Conservation (phyloP, 768 basidiomycete species). For the Lactifluus pinguis region DNA sequence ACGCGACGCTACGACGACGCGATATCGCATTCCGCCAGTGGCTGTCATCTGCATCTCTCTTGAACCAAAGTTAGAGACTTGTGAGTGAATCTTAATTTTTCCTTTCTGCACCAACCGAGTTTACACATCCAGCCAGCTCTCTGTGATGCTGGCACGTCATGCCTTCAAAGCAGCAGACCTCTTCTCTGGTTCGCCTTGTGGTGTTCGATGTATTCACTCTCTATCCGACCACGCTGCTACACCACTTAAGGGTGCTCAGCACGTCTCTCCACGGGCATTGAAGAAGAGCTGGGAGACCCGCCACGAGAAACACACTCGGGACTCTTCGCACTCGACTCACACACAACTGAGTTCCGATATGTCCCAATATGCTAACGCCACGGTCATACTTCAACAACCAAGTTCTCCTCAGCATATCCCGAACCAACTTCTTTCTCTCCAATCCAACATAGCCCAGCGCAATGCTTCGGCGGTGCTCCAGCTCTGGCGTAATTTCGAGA, state of each 20-base stretch:
- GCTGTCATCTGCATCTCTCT: no score
- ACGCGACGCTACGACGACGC: no score
- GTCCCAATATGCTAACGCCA: neutral
- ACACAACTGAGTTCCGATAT: neutral
- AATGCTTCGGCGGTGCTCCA: slow-evolving; percentile 27
- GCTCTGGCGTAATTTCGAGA: slow-evolving; percentile 38
- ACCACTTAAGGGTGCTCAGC: neutral
- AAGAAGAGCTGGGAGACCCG: neutral
- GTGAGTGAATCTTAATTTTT: neutral
- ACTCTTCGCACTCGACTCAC: neutral
- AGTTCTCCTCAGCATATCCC: slow-evolving; percentile 23
- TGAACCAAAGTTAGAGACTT: no score
- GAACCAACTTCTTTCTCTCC: slow-evolving; percentile 27
- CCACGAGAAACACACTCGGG: neutral
- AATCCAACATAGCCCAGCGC: slow-evolving; percentile 26
- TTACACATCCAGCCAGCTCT: neutral
- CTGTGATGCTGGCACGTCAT: slow-evolving; percentile 1
- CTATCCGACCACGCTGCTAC: neutral
- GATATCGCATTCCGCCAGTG: no score
- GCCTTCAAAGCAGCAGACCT: neutral
- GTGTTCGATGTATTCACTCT: neutral
- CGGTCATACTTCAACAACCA: neutral
- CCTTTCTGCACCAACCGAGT: neutral
- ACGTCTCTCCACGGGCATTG: neutral
- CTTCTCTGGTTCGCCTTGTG: neutral